Evolutionary conservation across 305 asterid species (phyloP).

Genomic region (Striga hermonthica): DNA sequence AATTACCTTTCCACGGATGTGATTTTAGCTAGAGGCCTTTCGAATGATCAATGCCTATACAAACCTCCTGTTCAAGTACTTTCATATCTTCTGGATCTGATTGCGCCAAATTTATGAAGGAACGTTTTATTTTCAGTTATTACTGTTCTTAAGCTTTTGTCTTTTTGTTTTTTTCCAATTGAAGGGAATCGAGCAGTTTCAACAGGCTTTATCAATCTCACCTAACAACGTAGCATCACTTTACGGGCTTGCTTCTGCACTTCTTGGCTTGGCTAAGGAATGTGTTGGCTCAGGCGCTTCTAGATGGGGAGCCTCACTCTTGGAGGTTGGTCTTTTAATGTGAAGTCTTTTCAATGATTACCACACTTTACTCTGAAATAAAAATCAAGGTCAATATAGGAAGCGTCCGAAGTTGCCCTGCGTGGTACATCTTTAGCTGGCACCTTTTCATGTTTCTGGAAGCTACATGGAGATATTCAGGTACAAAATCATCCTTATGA

Average conservation of each 20-base stretch:
- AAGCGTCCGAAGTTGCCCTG: constrained; percentile 71
- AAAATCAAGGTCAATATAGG: constrained; percentile 48
- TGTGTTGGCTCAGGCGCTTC: constrained; percentile 74
- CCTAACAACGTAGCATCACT: constrained; percentile 69
- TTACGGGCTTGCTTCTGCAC: constrained; percentile 89
- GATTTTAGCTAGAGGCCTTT: neutral
- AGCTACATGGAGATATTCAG: constrained; percentile 96
- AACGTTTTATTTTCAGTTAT: constrained; percentile 21
- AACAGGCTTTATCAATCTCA: constrained; percentile 63
- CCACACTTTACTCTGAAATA: constrained; percentile 30
- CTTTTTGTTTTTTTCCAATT: constrained; percentile 27
- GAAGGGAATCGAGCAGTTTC: constrained; percentile 86
- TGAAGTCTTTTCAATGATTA: constrained; percentile 23
- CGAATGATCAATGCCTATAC: neutral
- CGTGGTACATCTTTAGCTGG: constrained; percentile 58
- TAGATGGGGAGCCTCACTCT: constrained; percentile 84
- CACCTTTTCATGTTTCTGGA: constrained; percentile 80
- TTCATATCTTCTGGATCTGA: neutral
- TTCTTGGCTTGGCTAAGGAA: constrained; percentile 86
- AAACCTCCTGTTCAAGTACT: neutral
- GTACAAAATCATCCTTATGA: constrained; percentile 41
- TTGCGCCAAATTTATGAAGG: neutral
- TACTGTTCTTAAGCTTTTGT: constrained; percentile 16
- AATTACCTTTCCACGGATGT: no score
- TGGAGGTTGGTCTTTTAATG: constrained; percentile 63